These are phyloP conservation scores for Sclerotinia trifoliorum DNA, from an alignment of 2,329 filamentous ascomycete genomes.

Conservation along the genomic window DNA sequence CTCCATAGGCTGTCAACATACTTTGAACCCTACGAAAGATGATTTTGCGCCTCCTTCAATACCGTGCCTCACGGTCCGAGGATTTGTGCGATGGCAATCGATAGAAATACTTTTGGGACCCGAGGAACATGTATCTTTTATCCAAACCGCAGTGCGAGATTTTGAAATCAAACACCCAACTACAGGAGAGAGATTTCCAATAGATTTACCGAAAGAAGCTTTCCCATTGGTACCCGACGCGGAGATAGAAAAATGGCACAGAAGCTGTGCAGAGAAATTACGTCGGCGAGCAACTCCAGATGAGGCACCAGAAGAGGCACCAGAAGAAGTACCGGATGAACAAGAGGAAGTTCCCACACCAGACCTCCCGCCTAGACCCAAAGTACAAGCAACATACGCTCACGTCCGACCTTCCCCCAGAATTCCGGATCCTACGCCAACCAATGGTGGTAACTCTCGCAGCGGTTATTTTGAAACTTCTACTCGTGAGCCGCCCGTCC, in stretches of 20 bases:
- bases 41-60: conserved; percentile 74
- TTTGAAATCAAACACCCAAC: conserved; percentile 75
- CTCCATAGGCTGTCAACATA: conserved; percentile 85
- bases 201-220: conserved; percentile 56
- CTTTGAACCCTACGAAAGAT: conserved; percentile 68
- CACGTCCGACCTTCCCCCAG: conserved; percentile 33
- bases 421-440: conserved; percentile 13
- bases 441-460: conserved; percentile 3
- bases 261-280: conserved; percentile 68
- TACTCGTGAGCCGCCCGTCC: conserved; percentile 21
- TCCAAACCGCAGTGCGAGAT: conserved; percentile 75
- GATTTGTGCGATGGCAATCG: conserved; percentile 92
- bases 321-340: background rate
- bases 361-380: conserved; percentile 35
- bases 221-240: conserved; percentile 72
- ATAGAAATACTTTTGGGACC: conserved; percentile 86
- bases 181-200: conserved; percentile 67
- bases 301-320: conserved; percentile 22
- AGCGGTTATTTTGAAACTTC: conserved; percentile 21
- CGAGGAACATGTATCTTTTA: conserved; percentile 79
- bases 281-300: conserved; percentile 54
- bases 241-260: conserved; percentile 85
- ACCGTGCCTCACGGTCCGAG: conserved; percentile 77
- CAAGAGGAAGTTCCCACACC: conserved; percentile 37
- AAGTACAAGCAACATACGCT: conserved; percentile 33